Base-by-base conservation (phyloP, 176 grass and related monocot genomes). In the Zea luxurians region DNA sequence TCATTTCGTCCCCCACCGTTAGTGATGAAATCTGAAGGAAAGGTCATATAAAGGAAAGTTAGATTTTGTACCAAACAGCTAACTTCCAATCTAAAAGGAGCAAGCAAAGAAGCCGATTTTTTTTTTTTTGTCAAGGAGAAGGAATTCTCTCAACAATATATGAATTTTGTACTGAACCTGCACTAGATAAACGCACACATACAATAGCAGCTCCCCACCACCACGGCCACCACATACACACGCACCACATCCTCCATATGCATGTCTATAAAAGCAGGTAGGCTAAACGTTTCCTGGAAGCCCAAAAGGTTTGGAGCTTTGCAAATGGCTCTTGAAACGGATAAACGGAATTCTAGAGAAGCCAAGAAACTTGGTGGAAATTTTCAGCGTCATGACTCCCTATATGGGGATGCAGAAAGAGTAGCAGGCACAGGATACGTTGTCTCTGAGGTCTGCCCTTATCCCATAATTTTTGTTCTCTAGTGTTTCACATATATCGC, bases 381-480 rank as follows among this genome's bases (percentile, higher is more conserved):
- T 13, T 5, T 70, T 21, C 67, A 70, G 18, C 44, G 20, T 13
- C 44, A 48, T 34, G 67, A 70, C 67, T 48, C 67, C 5, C 67
- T 70, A 34, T 70, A 70, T 48, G 67, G 4, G 20, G 67, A 70
- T 70, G 67, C 67, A 48, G 67, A 70, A 70, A 70, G 43, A 70
- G 44, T 48, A 34, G 34, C 67, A 48, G 18, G 10, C 18, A 4
- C 10, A 7, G 44, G 21, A 48, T 21, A 70, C 2, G 44, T 48
- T 70, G 67, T 5, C 5, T 34, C 18, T 70, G 18, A 70, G 67
- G 67, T 70, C 67, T 48, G 44, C 10, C 34, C 18, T 34, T 43
- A 70, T 48, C 4, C 44, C 18, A 70, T 48, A 70, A 13, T 48
- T 48, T 48, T 48, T 70, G 2, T 9, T 68, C 65, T 34, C 8